Evolutionary conservation across 768 basidiomycete species (phyloP).

Genomic region (Mrakia gelida): DNA sequence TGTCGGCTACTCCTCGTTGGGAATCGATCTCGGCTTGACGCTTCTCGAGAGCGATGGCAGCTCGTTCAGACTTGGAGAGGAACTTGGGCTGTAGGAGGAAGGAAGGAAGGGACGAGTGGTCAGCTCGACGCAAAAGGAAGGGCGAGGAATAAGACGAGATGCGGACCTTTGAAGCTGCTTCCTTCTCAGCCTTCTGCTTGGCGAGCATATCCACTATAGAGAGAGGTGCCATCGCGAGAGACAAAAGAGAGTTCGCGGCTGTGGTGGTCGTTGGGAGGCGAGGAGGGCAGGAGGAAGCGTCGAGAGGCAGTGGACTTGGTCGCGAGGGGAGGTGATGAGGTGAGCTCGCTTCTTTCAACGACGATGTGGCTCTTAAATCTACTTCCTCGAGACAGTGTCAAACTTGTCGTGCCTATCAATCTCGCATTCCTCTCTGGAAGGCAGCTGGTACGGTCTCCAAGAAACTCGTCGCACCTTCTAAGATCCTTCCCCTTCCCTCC

Average conservation of each 20-base stretch:
- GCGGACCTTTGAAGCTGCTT: constrained; percentile 77
- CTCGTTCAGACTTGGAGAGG: constrained; percentile 85
- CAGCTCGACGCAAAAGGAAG: background rate
- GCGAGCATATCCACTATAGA: constrained; percentile 48
- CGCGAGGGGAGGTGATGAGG: too few relatives aligned
- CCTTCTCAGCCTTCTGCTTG: constrained; percentile 82
- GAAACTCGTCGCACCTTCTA: too few relatives aligned
- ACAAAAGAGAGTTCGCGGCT: background rate
- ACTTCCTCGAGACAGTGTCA: too few relatives aligned
- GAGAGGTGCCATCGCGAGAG: constrained; percentile 24
- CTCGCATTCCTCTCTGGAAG: too few relatives aligned
- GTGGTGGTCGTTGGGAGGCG: background rate
- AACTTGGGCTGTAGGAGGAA: constrained; percentile 71
- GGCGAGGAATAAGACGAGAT: constrained; percentile 5
- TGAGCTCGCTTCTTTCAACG: too few relatives aligned
- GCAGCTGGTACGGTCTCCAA: too few relatives aligned
- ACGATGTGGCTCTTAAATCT: too few relatives aligned
- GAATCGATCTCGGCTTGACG: constrained; percentile 76
- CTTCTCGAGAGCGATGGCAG: constrained; percentile 79
- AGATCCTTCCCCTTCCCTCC: too few relatives aligned
- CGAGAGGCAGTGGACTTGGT: background rate
- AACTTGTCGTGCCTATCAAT: too few relatives aligned
- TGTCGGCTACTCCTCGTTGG: constrained; percentile 64
- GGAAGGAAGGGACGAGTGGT: constrained; percentile 15
- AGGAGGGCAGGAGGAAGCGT: too few relatives aligned